Conservation (phyloP, 768 basidiomycete species). For the Xerocomellus intermedius region DNA sequence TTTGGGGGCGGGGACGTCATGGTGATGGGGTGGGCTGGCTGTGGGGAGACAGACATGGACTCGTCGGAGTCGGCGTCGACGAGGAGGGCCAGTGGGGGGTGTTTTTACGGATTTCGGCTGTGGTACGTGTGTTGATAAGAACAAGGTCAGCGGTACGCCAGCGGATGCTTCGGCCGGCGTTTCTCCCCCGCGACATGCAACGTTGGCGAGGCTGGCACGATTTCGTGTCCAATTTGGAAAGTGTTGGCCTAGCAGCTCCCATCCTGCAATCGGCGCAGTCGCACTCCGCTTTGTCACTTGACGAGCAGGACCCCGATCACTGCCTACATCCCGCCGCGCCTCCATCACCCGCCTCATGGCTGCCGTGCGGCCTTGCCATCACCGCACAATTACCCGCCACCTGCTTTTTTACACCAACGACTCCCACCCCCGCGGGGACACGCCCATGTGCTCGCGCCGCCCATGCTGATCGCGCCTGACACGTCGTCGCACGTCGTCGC, state of each 20-base stretch:
- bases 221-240: conserved; percentile 13
- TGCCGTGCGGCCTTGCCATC: conserved; percentile 16
- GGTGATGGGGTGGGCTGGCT: neutral
- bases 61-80: too few relatives aligned
- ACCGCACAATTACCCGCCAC: conserved; percentile 6
- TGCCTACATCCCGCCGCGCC: conserved; percentile 17
- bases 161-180: conserved; percentile 26
- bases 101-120: neutral
- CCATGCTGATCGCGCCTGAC: neutral
- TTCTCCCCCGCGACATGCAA: conserved; percentile 28
- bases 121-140: conserved; percentile 13
- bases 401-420: neutral
- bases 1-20: conserved; percentile 19
- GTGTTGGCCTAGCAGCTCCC: neutral
- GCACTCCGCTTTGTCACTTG: neutral
- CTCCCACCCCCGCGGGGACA: conserved; percentile 4
- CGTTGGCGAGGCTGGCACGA: conserved; percentile 30
- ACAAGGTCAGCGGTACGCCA: conserved; percentile 18
- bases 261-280: conserved; percentile 19
- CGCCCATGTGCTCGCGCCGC: conserved; percentile 4
- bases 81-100: neutral
- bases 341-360: conserved; percentile 24
- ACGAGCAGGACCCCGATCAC: conserved; percentile 21
- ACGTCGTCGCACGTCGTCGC: conserved; percentile 10
- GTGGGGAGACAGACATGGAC: conserved; percentile 22